Conservation (phyloP, 257 asterid genomes). For the Apocynum venetum region DNA sequence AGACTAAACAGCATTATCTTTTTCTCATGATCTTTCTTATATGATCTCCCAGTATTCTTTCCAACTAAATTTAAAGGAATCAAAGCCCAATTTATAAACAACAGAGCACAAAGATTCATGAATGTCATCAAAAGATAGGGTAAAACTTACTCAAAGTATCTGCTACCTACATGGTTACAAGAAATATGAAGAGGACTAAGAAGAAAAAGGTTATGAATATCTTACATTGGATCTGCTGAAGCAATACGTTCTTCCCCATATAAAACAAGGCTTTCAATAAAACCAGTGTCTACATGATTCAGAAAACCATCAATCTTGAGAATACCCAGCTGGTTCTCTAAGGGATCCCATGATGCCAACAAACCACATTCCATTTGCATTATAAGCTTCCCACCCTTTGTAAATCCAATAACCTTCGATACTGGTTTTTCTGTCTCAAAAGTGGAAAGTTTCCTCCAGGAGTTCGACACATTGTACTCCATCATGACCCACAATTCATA, state of each 20-base stretch:
- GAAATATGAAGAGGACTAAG: background rate
- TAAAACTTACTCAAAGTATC: background rate
- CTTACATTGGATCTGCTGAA: constrained; percentile 5
- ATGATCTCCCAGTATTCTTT: background rate
- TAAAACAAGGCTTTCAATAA: constrained; percentile 15
- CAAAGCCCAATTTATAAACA: background rate
- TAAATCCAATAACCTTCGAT: constrained; percentile 8
- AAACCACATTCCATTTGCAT: background rate
- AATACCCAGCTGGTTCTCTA: background rate
- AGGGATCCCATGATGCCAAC: constrained; percentile 13
- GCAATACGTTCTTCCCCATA: background rate
- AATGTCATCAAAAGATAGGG: background rate
- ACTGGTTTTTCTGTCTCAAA: background rate
- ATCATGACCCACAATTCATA: constrained; percentile 12
- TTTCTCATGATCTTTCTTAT: constrained; percentile 1
- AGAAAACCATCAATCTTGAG: constrained; percentile 1
- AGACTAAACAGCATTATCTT: background rate
- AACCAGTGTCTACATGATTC: constrained; percentile 14
- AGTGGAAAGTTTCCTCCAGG: constrained; percentile 1
- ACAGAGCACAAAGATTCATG: background rate
- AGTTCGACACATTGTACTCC: background rate
- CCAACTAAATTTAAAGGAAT: background rate
- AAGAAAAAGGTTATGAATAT: background rate
- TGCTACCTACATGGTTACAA: background rate
- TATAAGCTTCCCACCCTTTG: constrained; percentile 10